These are phyloP conservation scores for Goffeauzyma gilvescens DNA, from an alignment of 768 basidiomycete species.

Conservation along the genomic window DNA sequence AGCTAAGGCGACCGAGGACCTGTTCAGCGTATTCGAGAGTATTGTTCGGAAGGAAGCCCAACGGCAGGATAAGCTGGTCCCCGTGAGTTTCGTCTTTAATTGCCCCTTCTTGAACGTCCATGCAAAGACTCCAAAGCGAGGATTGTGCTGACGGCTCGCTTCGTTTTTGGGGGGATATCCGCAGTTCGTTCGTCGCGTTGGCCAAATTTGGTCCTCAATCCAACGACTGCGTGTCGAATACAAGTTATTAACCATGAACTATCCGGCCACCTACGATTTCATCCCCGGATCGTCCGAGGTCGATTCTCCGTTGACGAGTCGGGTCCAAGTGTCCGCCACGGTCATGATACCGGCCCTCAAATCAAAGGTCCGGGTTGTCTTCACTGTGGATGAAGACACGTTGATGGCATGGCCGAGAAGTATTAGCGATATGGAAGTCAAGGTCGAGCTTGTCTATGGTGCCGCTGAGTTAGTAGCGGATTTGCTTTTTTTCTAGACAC, in stretches of 20 bases:
- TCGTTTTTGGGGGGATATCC: no score
- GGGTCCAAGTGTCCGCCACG: slow-evolving; percentile 1
- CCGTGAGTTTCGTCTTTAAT: slow-evolving; percentile 1
- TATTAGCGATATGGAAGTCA: slow-evolving; percentile 9
- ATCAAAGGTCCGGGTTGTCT: slow-evolving; percentile 15
- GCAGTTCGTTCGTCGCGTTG: slow-evolving; percentile 20
- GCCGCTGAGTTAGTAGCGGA: slow-evolving; percentile 16
- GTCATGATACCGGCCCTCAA: slow-evolving; percentile 12
- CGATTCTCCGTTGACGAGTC: not conserved
- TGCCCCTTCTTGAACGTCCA: slow-evolving; percentile 4
- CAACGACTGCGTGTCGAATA: slow-evolving; percentile 22
- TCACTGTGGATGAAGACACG: slow-evolving; percentile 8
- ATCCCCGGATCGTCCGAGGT: not conserved
- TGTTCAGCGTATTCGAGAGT: slow-evolving; percentile 18
- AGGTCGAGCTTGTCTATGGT: slow-evolving; percentile 16
- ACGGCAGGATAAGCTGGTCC: slow-evolving; percentile 1
- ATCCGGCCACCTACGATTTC: slow-evolving; percentile 13
- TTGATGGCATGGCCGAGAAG: slow-evolving; percentile 16
- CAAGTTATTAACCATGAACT: slow-evolving; percentile 15
- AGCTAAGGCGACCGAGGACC: slow-evolving; percentile 8
- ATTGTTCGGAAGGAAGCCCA: slow-evolving; percentile 6
- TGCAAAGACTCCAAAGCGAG: not conserved
- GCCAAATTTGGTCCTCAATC: slow-evolving; percentile 18
- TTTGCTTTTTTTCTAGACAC: no score
- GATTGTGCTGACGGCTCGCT: not conserved